Evolutionary conservation across 176 grass and related monocot genomes (phyloP).

Genomic region (Musa schizocarpa): DNA sequence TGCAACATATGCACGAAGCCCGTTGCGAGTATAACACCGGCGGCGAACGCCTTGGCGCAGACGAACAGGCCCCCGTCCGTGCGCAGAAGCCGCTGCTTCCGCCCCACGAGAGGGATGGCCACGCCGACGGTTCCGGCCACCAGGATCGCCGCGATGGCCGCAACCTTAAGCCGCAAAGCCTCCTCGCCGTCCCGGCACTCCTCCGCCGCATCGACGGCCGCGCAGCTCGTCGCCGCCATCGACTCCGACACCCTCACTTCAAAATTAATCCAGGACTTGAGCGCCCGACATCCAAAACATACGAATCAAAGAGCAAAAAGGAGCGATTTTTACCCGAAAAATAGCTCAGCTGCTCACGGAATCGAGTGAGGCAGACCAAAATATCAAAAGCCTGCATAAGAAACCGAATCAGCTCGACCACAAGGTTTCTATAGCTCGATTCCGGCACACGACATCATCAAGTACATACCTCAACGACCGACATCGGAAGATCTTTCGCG

Average conservation of each 20-base stretch:
- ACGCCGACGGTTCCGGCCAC: slow-evolving; percentile 44
- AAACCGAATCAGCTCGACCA: background rate
- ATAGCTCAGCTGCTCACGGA: background rate
- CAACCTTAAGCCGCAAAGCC: slow-evolving; percentile 41
- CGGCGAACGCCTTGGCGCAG: slow-evolving; percentile 53
- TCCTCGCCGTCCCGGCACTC: slow-evolving; percentile 41
- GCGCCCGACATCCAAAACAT: background rate
- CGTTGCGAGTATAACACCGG: slow-evolving; percentile 72
- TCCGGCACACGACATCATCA: background rate
- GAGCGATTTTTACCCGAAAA: background rate
- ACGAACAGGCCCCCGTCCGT: slow-evolving; percentile 43
- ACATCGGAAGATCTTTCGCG: background rate
- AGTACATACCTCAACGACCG: background rate
- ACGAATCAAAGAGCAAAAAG: background rate
- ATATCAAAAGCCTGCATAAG: background rate
- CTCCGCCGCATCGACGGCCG: background rate
- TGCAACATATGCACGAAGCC: slow-evolving; percentile 86
- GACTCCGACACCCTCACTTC: background rate
- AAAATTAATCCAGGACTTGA: background rate
- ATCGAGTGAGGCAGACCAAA: background rate
- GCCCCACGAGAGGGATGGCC: slow-evolving; percentile 42
- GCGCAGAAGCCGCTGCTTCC: slow-evolving; percentile 41
- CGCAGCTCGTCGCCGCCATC: background rate
- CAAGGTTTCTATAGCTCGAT: background rate
- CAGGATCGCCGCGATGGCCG: slow-evolving; percentile 50